Evolutionary conservation across 1,284 basidiomycete species (phyloP).

Genomic region (Puccinia novopanici): DNA sequence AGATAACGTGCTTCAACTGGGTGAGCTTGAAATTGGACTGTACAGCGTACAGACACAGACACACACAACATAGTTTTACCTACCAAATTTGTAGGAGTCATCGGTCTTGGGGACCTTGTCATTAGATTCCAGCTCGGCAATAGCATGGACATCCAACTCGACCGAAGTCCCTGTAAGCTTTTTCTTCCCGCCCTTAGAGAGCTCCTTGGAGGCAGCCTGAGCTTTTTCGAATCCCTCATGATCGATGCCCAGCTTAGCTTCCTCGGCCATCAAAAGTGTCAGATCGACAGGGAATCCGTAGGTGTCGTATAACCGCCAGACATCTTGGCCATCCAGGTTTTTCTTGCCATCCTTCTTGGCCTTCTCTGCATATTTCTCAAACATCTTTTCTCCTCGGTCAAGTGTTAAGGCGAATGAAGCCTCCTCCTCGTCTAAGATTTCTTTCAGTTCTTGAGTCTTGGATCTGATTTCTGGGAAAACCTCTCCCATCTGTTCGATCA

Average conservation of each 20-base stretch:
- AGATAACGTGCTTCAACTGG: background rate
- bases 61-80: no score
- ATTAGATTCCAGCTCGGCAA: slow-evolving; percentile 82
- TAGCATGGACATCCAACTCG: slow-evolving; percentile 93
- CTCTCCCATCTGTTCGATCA: slow-evolving; percentile 83
- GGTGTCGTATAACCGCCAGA: slow-evolving; percentile 97
- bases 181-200: slow-evolving; percentile 79
- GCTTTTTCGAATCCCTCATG: slow-evolving; percentile 87
- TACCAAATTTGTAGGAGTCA: slow-evolving; percentile 86
- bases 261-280: slow-evolving; percentile 95
- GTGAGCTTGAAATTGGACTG: background rate
- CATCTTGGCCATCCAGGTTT: slow-evolving; percentile 82
- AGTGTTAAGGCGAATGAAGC: slow-evolving; percentile 93
- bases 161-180: slow-evolving; percentile 67
- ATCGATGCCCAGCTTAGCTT: slow-evolving; percentile 81
- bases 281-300: slow-evolving; percentile 98
- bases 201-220: slow-evolving; percentile 82
- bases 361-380: slow-evolving; percentile 81
- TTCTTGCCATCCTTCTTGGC: slow-evolving; percentile 70
- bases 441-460: slow-evolving; percentile 81
- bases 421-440: slow-evolving; percentile 96
- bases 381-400: slow-evolving; percentile 93
- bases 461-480: slow-evolving; percentile 92
- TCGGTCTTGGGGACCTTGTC: slow-evolving; percentile 84
- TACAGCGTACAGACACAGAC: background rate